Percentiles rank a stretch among this genome's conserved stretches.
phyloP scores from a whole-genome alignment of 2,329 filamentous ascomycete species.

The Coniochaeta sp. region DNA sequence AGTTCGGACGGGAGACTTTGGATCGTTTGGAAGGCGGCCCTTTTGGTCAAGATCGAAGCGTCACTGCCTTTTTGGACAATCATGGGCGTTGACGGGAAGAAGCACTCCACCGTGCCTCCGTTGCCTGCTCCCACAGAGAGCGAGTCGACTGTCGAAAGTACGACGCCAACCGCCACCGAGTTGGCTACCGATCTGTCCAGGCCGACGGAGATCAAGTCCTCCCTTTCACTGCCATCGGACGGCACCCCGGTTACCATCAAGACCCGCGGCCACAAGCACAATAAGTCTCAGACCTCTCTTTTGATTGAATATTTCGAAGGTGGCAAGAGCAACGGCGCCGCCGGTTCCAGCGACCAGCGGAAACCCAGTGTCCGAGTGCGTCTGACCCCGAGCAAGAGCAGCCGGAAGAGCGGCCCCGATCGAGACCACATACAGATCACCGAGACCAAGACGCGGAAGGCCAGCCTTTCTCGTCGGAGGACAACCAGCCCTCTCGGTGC shows the following conservation, averaged over 20 bases:
- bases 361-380: constrained; percentile 75
- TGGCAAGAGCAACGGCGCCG: constrained; percentile 48
- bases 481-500: constrained; percentile 30
- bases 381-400: constrained; percentile 55
- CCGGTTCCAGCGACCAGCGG: constrained; percentile 51
- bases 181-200: constrained; percentile 62
- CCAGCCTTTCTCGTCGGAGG: constrained; percentile 40
- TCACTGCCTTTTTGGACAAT: constrained; percentile 20
- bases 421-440: constrained; percentile 78
- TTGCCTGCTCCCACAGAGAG: constrained; percentile 76
- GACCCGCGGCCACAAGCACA: constrained; percentile 56
- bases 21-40: neutral
- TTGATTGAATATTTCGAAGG: constrained; percentile 94
- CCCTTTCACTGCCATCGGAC: constrained; percentile 77
- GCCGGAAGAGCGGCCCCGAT: constrained; percentile 47
- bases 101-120: constrained; percentile 42
- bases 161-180: constrained; percentile 54
- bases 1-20: neutral
- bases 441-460: constrained; percentile 64
- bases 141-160: constrained; percentile 41
- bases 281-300: constrained; percentile 76
- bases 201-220: constrained; percentile 61
- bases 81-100: constrained; percentile 50
- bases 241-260: constrained; percentile 88
- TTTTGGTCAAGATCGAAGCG: constrained; percentile 1